Percentiles rank a stretch among this genome's conserved stretches.
These are phyloP conservation scores for Piedraia hortae DNA, from an alignment of 2,329 filamentous ascomycete genomes.

Conservation along the genomic window DNA sequence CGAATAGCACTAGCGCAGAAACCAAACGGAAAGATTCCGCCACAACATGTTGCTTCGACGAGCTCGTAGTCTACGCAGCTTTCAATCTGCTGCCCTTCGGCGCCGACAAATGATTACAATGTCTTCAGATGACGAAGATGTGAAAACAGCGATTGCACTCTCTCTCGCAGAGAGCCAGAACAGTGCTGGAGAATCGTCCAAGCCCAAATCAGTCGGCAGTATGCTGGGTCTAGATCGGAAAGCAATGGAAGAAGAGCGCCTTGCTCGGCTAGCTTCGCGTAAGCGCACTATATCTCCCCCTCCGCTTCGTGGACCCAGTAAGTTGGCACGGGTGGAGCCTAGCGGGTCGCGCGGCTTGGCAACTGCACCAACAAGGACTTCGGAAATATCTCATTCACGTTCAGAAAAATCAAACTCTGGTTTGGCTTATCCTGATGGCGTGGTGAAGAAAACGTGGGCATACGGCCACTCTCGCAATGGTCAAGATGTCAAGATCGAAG, in stretches of 20 bases:
- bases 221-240: slow-evolving; percentile 40
- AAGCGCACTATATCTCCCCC: slow-evolving; percentile 24
- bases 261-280: slow-evolving; percentile 28
- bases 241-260: slow-evolving; percentile 61
- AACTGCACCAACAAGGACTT: slow-evolving; percentile 2
- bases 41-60: too few species aligned
- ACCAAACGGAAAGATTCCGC: too few species aligned
- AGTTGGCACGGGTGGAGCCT: slow-evolving; percentile 7
- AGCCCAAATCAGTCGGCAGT: slow-evolving; percentile 1
- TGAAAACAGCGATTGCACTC: slow-evolving; percentile 30
- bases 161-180: slow-evolving; percentile 4
- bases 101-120: too few species aligned
- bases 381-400: slow-evolving; percentile 1
- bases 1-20: too few species aligned
- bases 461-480: slow-evolving; percentile 29
- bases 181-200: background rate
- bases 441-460: slow-evolving; percentile 60
- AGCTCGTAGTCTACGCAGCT: too few species aligned
- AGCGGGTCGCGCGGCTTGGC: slow-evolving; percentile 5
- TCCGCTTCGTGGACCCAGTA: slow-evolving; percentile 6
- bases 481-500: slow-evolving; percentile 67
- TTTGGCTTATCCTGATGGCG: slow-evolving; percentile 28
- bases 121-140: slow-evolving; percentile 27
- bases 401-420: slow-evolving; percentile 1
- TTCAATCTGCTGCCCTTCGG: too few species aligned